Evolutionary conservation across 768 basidiomycete species (phyloP), one percentile per base, ranked within the genome.

Genomic region (Lyophyllum shimeji): DNA sequence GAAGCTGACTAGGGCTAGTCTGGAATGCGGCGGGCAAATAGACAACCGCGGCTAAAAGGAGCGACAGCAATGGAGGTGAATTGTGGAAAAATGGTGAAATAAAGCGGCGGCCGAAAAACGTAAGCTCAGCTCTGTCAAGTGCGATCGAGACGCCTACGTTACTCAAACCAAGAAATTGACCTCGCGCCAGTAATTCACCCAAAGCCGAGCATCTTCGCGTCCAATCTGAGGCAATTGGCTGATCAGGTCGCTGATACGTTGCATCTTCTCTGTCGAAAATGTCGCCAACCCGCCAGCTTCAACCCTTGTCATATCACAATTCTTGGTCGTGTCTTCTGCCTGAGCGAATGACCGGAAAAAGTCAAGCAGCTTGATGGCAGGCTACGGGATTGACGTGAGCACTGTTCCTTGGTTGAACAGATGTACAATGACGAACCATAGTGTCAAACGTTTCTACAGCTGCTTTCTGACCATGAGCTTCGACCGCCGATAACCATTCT

Each of bases 401-500:
- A 40, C 7, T 29, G 15, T 18, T 7, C 6, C n/a, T 5, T 4
- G 17, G 11, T 18, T 3, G 2, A 34, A 24, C 33, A 6, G 20
- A n/a, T 45, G 23, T 31, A 8, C 33, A 6, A 25, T 15, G 1
- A 58, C 63, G 18, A 57, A 65, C 65, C 27, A 66, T 18, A 18
- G 48, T 20, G 0, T 40, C 21, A 0, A 61, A 15, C 2, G 60
- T 55, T 11, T 64, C 52, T 20, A 59, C 53, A 5, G 55, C 59
- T 4, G 58, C 48, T 21, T 53, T 50, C 34, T n/a, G 29, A 15
- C 58, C 46, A 20, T 42, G 44, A 7, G 42, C 37, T 15, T 63
- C 63, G 23, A 63, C 20, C 9, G 44, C 37, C 13, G 49, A 18
- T n/a, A 59, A 51, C 63, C 63, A 63, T 7, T 61, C 56, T 20